These are phyloP conservation scores for Yamadazyma insecticola DNA, from an alignment of 805 yeast species.

Conservation along the genomic window DNA sequence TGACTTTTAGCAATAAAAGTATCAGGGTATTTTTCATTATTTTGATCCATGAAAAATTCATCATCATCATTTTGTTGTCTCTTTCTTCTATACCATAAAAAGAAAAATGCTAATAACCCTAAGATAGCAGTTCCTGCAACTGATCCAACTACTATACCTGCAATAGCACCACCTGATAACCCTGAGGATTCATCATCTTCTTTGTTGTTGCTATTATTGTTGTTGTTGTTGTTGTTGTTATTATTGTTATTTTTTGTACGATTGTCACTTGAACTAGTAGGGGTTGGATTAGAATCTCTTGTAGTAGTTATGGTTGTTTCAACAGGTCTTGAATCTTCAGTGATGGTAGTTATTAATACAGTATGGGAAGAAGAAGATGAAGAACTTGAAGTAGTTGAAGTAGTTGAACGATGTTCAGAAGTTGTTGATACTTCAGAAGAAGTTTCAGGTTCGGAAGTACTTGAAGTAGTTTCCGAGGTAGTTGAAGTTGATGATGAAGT, in stretches of 20 bases:
- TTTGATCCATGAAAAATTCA: conserved; percentile 42
- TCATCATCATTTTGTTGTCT: conserved; percentile 30
- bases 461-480: conserved; percentile 11
- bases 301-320: conserved; percentile 11
- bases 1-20: conserved; percentile 20
- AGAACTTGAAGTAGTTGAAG: conserved; percentile 7
- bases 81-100: conserved; percentile 38
- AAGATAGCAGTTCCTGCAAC: conserved; percentile 31
- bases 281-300: conserved; percentile 3
- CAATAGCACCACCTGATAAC: conserved; percentile 37
- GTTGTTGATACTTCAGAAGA: conserved; percentile 7
- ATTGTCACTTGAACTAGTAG: conserved; percentile 1
- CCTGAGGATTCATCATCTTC: conserved; percentile 5
- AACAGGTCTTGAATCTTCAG: not conserved
- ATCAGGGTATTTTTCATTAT: conserved; percentile 19
- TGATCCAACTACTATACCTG: conserved; percentile 40
- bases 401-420: conserved; percentile 10
- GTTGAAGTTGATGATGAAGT: conserved; percentile 2
- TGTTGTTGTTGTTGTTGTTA: conserved; percentile 8
- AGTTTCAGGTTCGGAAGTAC: conserved; percentile 7
- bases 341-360: not conserved
- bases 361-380: conserved; percentile 2
- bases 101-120: conserved; percentile 34
- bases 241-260: conserved; percentile 5
- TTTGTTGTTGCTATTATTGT: conserved; percentile 4